Evolutionary conservation across 768 basidiomycete genomes (phyloP).

Genomic region (Russula brevipes): DNA sequence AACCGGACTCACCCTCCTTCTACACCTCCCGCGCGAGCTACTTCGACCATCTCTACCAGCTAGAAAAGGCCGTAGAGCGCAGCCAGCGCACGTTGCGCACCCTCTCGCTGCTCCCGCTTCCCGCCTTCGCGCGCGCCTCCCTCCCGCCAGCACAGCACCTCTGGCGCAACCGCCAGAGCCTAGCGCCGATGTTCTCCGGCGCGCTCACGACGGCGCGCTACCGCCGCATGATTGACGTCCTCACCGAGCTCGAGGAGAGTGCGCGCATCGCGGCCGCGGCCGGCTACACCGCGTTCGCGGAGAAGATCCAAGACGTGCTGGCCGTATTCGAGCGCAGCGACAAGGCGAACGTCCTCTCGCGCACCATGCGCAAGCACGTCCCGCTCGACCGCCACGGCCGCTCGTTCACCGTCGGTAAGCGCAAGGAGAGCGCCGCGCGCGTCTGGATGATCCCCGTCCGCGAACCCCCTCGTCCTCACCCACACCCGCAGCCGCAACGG

Average conservation of each 20-base stretch:
- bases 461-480: neutral
- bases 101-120: constrained; percentile 73
- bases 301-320: constrained; percentile 48
- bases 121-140: constrained; percentile 55
- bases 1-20: constrained; percentile 70
- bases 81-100: constrained; percentile 55
- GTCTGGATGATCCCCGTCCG: constrained; percentile 86
- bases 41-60: constrained; percentile 62
- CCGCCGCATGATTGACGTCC: constrained; percentile 52
- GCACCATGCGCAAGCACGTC: constrained; percentile 50
- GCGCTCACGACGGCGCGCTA: constrained; percentile 67
- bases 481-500: neutral
- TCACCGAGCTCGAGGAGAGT: constrained; percentile 63
- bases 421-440: constrained; percentile 86
- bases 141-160: constrained; percentile 55
- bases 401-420: constrained; percentile 77
- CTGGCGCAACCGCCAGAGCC: constrained; percentile 63
- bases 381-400: constrained; percentile 72
- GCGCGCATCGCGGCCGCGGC: constrained; percentile 55
- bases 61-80: constrained; percentile 58
- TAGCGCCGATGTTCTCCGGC: constrained; percentile 52
- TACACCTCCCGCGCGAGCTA: constrained; percentile 76
- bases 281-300: constrained; percentile 51
- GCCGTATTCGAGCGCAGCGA: constrained; percentile 56
- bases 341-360: constrained; percentile 48